Percentiles rank a stretch among this genome's conserved stretches.
phyloP scores from a whole-genome alignment of 1,284 basidiomycete genomes.

The Ceratobasidium sp. region DNA sequence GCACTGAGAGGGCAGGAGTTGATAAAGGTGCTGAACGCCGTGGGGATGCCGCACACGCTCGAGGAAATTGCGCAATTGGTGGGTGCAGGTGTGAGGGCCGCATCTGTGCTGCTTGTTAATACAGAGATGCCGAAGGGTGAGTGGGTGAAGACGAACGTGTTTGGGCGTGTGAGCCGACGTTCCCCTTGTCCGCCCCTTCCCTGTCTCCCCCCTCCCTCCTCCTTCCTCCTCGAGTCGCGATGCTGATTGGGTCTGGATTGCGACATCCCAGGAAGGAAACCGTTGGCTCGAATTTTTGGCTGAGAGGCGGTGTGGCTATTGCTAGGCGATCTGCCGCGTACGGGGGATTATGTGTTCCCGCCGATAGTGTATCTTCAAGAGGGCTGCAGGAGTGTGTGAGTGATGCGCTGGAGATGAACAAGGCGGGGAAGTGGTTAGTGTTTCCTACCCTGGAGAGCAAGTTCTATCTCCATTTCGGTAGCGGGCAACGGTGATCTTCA shows the following conservation, averaged over 20 bases:
- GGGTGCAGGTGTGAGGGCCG: not conserved
- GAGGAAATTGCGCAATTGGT: constrained; percentile 24
- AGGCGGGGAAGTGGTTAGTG: constrained; percentile 24
- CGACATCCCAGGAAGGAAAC: constrained; percentile 26
- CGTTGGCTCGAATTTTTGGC: constrained; percentile 8
- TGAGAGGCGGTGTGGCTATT: constrained; percentile 31
- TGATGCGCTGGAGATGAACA: constrained; percentile 9
- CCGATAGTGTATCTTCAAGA: constrained; percentile 18
- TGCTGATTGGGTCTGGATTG: not conserved
- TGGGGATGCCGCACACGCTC: constrained; percentile 25
- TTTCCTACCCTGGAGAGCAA: constrained; percentile 5
- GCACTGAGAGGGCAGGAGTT: constrained; percentile 10
- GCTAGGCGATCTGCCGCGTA: constrained; percentile 24
- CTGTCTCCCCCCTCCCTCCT: not conserved
- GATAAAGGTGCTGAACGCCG: constrained; percentile 29
- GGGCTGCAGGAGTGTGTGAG: constrained; percentile 36
- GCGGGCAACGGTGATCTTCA: too few species aligned
- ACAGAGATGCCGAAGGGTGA: constrained; percentile 38
- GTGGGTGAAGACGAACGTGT: constrained; percentile 22
- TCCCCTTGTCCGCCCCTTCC: not conserved
- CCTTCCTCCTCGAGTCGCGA: not conserved
- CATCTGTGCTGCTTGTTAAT: constrained; percentile 20
- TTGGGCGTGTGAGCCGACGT: constrained; percentile 30
- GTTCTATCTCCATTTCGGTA: not conserved
- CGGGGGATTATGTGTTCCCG: constrained; percentile 28